These are phyloP conservation scores for Pilobolus umbonatus DNA, from an alignment of 192 early-diverging fungal genomes.

Conservation along the genomic window DNA sequence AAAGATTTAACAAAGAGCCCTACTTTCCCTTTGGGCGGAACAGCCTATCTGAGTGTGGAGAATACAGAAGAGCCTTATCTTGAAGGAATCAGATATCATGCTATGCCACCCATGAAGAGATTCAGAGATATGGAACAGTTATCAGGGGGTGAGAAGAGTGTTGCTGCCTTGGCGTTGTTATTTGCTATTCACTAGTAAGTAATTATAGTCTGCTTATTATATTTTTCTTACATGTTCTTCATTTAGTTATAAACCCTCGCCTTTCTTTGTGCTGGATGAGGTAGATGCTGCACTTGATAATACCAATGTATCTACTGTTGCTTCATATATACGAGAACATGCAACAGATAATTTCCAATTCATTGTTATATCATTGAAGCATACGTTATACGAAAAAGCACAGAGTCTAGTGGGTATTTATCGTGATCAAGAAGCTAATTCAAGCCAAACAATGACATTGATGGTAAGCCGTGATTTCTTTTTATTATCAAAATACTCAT, in stretches of 20 bases:
- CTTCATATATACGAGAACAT: slow-evolving; percentile 82
- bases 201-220: too few species aligned
- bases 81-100: slow-evolving; percentile 94
- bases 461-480: slow-evolving; percentile 34
- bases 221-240: too few species aligned
- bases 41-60: slow-evolving; percentile 89
- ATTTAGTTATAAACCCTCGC: slow-evolving; percentile 83
- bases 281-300: slow-evolving; percentile 98
- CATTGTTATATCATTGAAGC: slow-evolving; percentile 97
- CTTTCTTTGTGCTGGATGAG: slow-evolving; percentile 99
- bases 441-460: slow-evolving; percentile 79
- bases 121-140: slow-evolving; percentile 99
- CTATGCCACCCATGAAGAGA: slow-evolving; percentile 99
- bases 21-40: slow-evolving; percentile 89
- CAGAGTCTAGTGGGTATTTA: slow-evolving; percentile 95
- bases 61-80: slow-evolving; percentile 94
- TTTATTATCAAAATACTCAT: not conserved
- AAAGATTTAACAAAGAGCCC: slow-evolving; percentile 88
- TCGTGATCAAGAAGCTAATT: slow-evolving; percentile 79
- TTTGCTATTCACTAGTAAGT: slow-evolving; percentile 92
- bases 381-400: slow-evolving; percentile 88
- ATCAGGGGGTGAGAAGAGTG: slow-evolving; percentile 98
- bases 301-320: slow-evolving; percentile 91
- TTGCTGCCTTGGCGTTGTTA: slow-evolving; percentile 92
- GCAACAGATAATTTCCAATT: slow-evolving; percentile 76